Evolutionary conservation across 371 early-diverging fungal genomes (phyloP).

Genomic region (Actinomortierella wolfii): DNA sequence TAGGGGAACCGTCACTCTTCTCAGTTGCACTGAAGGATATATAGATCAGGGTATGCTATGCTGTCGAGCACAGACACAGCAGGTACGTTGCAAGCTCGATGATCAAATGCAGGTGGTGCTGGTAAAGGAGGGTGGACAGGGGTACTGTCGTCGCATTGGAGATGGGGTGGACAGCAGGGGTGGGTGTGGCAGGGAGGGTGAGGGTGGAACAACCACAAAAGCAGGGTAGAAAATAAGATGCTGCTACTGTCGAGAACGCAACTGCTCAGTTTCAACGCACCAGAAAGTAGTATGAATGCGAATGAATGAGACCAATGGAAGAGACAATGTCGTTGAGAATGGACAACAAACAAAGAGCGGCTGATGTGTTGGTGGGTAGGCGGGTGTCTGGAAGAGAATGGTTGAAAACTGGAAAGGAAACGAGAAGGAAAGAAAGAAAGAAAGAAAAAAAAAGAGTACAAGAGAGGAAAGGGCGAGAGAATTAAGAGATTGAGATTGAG

Average conservation of each 20-base stretch:
- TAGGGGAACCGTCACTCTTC: neutral
- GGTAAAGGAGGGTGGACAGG: neutral
- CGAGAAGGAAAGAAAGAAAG: constrained; percentile 3
- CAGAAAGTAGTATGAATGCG: neutral
- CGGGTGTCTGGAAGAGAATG: constrained; percentile 2
- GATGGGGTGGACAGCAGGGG: neutral
- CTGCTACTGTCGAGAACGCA: neutral
- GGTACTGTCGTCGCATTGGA: neutral
- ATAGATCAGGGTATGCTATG: neutral
- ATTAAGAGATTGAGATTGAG: neutral
- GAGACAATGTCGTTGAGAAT: no score
- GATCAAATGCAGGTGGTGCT: neutral
- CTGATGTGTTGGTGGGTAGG: neutral
- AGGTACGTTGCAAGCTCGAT: no score
- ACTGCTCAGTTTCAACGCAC: neutral
- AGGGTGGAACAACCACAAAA: neutral
- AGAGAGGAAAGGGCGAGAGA: constrained; percentile 7
- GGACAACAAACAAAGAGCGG: no score
- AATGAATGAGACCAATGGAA: neutral
- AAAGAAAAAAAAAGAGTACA: constrained; percentile 2
- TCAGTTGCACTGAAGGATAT: no score
- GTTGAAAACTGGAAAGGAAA: constrained; percentile 14
- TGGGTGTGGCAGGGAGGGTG: neutral
- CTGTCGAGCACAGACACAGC: no score
- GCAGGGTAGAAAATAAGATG: neutral